phyloP scores from a whole-genome alignment of 768 basidiomycete genomes.

The Agrocybe chaxingu region DNA sequence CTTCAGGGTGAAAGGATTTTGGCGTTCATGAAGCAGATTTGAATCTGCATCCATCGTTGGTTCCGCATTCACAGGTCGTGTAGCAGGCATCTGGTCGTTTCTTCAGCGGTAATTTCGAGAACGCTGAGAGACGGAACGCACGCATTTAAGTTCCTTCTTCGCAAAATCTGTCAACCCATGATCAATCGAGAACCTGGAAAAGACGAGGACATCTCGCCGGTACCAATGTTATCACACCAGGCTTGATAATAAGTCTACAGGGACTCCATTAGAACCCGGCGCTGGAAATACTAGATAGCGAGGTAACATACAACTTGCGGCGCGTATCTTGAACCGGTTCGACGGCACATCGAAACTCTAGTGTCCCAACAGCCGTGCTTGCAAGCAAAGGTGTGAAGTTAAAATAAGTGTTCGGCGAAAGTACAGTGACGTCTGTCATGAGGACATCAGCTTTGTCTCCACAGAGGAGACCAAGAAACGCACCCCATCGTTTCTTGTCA shows the following conservation, averaged over 20 bases:
- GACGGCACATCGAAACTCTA: slow-evolving; percentile 78
- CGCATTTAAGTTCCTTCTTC: slow-evolving; percentile 57
- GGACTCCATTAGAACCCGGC: background rate
- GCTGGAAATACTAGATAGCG: background rate
- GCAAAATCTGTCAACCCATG: slow-evolving; percentile 46
- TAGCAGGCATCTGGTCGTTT: slow-evolving; percentile 55
- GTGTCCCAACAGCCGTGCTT: slow-evolving; percentile 74
- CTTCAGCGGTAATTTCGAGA: background rate
- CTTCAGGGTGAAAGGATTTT: slow-evolving; percentile 46
- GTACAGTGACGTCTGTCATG: slow-evolving; percentile 54
- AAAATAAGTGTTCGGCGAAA: slow-evolving; percentile 69
- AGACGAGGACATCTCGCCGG: slow-evolving; percentile 6
- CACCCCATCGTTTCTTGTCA: slow-evolving; percentile 73
- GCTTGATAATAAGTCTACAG: slow-evolving; percentile 62
- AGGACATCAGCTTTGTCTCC: slow-evolving; percentile 1
- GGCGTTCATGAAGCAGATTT: background rate
- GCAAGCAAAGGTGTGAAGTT: slow-evolving; percentile 69
- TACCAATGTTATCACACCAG: slow-evolving; percentile 74
- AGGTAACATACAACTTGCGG: slow-evolving; percentile 47
- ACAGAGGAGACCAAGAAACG: background rate
- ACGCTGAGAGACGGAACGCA: slow-evolving; percentile 25
- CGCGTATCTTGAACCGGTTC: slow-evolving; percentile 66
- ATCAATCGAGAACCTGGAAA: background rate
- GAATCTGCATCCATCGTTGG: slow-evolving; percentile 17
- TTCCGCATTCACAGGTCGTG: slow-evolving; percentile 37